Base-by-base conservation (phyloP, 305 asterid genomes). In the Petunia hybrid region DNA sequence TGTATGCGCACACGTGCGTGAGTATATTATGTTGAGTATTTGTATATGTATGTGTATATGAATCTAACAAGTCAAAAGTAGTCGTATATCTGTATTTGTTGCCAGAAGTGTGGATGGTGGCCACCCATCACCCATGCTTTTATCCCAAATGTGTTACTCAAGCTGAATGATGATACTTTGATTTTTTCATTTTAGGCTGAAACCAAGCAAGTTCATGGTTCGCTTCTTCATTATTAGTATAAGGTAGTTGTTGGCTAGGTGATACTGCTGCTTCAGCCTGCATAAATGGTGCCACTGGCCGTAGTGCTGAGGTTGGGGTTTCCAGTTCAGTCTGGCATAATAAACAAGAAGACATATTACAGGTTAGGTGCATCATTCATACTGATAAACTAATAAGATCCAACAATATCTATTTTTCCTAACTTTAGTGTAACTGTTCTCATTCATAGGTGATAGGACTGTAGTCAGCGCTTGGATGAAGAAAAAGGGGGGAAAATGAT, bases 181-280 rank as follows among this genome's bases (percentile, higher is more conserved):
- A 48, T 12, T 71, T 71, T 71, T 71, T 71, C 45, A 6, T 16
- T 71, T 71, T 36, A 36, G 78, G 78, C 43, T 71, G 78, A 71
- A 71, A 48, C 62, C 78, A 71, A 71, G 77, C 31, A 6, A 10
- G 31, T 12, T 48, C 78, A 12, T 48, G 5, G 7, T 71, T 71
- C 45, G 4, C 45, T 48, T 48, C 7, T 71, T 71, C 43, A 48
- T 48, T 48, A 48, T 38, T 35, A 4, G 31, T 5, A 71, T 43
- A 48, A 48, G 62, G 13, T 6, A n/a, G 62, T 12, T 71, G 78
- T 9, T 48, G 63, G 63, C 22, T n/a, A 57, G 63, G 3, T 1
- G 63, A 1, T 57, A 9, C 36, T 57, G 35, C 63, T 5, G 38
- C 78, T 71, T 71, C 62, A 35, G 62, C 62, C 35, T 71, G 78